These are phyloP conservation scores for Hypsizygus ulmarius DNA, from an alignment of 1,284 basidiomycete genomes.

Conservation along the genomic window DNA sequence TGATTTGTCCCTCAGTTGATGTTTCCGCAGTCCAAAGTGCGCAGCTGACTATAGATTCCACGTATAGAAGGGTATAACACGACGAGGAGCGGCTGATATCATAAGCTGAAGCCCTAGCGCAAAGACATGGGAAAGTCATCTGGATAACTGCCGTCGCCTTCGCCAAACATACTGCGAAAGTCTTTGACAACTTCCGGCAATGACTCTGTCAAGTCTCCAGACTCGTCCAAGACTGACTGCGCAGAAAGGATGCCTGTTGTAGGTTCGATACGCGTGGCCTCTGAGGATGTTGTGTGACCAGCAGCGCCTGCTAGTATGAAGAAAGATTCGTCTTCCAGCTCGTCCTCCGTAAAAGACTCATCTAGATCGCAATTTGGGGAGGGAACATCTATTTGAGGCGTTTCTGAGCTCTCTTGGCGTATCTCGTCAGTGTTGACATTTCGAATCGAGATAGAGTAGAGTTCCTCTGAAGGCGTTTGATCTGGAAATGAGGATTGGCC, in stretches of 20 bases:
- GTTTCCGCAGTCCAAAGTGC: too few relatives aligned
- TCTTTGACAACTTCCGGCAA: constrained; percentile 26
- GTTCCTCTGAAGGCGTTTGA: constrained; percentile 4
- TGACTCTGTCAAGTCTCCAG: constrained; percentile 12
- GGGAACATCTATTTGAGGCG: neutral
- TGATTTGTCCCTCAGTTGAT: too few relatives aligned
- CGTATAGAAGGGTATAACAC: too few relatives aligned
- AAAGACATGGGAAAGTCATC: constrained; percentile 42
- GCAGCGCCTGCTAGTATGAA: neutral
- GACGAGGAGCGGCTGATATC: neutral
- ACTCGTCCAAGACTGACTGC: constrained; percentile 7
- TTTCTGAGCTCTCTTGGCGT: neutral
- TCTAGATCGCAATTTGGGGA: constrained; percentile 1
- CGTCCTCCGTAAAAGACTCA: constrained; percentile 25
- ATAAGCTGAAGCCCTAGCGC: constrained; percentile 20
- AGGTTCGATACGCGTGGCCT: neutral
- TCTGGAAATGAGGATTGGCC: neutral
- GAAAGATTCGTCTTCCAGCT: constrained; percentile 20
- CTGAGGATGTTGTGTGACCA: neutral
- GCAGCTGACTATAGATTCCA: too few relatives aligned
- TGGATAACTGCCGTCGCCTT: constrained; percentile 21
- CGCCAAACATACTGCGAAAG: constrained; percentile 27
- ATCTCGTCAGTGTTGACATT: neutral
- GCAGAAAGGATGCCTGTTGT: neutral
- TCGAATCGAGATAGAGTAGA: constrained; percentile 3